phyloP scores from a whole-genome alignment of 1,284 basidiomycete genomes.

The Fomes fomentarius region DNA sequence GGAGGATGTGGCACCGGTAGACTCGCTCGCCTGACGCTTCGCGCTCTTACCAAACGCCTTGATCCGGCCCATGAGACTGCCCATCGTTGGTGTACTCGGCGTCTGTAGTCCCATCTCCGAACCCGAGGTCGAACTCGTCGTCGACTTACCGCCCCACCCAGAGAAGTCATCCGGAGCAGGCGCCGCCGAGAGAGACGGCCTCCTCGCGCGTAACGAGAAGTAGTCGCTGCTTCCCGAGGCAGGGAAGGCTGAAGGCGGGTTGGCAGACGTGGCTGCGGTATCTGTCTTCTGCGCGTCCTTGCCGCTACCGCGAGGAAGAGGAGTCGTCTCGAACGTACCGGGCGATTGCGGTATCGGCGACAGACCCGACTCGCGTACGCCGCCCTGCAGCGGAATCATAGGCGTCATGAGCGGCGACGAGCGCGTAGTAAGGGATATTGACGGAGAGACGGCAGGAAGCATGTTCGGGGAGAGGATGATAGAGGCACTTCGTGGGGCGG shows the following conservation, averaged over 20 bases:
- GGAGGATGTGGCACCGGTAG: slow-evolving; percentile 34
- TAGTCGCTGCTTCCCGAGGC: slow-evolving; percentile 44
- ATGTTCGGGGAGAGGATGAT: slow-evolving; percentile 65
- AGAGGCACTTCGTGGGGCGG: slow-evolving; percentile 27
- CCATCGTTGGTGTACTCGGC: slow-evolving; percentile 56
- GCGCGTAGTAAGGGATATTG: slow-evolving; percentile 42
- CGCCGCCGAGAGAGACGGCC: slow-evolving; percentile 44
- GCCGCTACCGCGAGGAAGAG: slow-evolving; percentile 30
- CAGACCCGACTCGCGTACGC: slow-evolving; percentile 31
- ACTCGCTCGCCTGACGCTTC: slow-evolving; percentile 49
- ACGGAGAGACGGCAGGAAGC: slow-evolving; percentile 64
- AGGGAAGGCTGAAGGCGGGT: slow-evolving; percentile 15
- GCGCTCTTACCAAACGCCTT: slow-evolving; percentile 72
- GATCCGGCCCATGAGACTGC: slow-evolving; percentile 78
- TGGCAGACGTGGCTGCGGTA: slow-evolving; percentile 18
- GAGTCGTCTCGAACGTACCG: slow-evolving; percentile 33
- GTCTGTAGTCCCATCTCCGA: slow-evolving; percentile 40
- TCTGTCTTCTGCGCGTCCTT: slow-evolving; percentile 16
- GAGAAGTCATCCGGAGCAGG: slow-evolving; percentile 56
- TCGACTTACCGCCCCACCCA: slow-evolving; percentile 45
- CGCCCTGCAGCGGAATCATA: slow-evolving; percentile 52
- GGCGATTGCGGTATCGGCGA: slow-evolving; percentile 42
- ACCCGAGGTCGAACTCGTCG: slow-evolving; percentile 26
- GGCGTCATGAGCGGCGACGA: slow-evolving; percentile 60
- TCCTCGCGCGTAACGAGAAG: slow-evolving; percentile 48